Base-by-base conservation (phyloP, 495 filamentous ascomycete genomes). In the Margaritispora aquatica region DNA sequence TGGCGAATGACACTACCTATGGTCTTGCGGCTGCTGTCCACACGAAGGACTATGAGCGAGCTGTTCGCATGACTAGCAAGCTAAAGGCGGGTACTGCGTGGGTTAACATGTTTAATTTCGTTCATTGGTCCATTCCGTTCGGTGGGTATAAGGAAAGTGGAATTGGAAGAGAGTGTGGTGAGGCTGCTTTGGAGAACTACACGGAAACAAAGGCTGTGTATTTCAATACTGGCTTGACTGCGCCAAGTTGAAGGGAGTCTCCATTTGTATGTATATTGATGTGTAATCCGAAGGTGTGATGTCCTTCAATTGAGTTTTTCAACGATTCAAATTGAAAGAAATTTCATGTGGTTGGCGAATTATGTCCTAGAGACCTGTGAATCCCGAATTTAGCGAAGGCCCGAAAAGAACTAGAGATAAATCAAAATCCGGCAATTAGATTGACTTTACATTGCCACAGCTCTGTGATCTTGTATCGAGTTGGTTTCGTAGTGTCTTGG, bases 101-200 rank as follows among this genome's bases (percentile, higher is more conserved):
- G 92, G 84, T 96, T 64, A 96, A 96, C 80, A 84, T 73, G 72
- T 92, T 90, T 73, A 96, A 96, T 78, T 71, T 87, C 64, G 79
- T 96, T 56, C 80, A 86, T 70, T 84, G 88, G 74, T 83, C 86
- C 72, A 72, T 77, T 51, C 90, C 91, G 31, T 96, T 96, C 71
- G 91, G 91, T 70, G 91, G 92, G 53, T 96, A 78, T 82, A 96
- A 95, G 83, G 82, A 90, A 76, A 88, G 84, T 41, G 93, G 93
- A 73, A 84, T 96, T 57, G 93, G 93, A 56, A 88, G 93, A 64
- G 93, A 97, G 75, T 48, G 44, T 48, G 44, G 44, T 7, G 44
- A 48, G n/a, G 44, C 44, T 19, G 44, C 44, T 5, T 19, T 48
- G n/a, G 44, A 48, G 44, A 48, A 48, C 21, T 48, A 48, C 20